A percentile compares a stretch with the other conserved stretches of the same genome.
Evolutionary conservation across 2,329 filamentous ascomycete species (phyloP).

Genomic region (Acrocalymma vagum): DNA sequence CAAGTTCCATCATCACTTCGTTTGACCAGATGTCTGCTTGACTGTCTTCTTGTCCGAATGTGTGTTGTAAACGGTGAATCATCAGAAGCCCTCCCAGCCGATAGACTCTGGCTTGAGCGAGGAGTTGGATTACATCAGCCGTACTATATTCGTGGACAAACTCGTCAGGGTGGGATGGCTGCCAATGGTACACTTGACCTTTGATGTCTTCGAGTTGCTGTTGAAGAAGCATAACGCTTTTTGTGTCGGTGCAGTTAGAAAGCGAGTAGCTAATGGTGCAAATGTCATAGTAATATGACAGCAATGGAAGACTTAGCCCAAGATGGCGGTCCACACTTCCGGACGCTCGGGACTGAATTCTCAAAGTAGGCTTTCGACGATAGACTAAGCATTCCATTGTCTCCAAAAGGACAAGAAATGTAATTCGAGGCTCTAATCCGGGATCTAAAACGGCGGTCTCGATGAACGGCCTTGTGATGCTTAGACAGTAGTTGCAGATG

Average conservation of each 20-base stretch:
- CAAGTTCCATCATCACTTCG: constrained; percentile 13
- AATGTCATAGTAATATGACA: constrained; percentile 12
- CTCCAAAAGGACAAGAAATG: constrained; percentile 12
- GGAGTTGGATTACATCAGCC: constrained; percentile 9
- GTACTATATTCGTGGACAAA: constrained; percentile 5
- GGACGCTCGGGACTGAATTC: constrained; percentile 3
- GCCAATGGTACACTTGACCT: constrained; percentile 4
- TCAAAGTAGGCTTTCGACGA: constrained; percentile 12
- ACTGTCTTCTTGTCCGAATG: constrained; percentile 7
- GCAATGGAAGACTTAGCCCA: constrained; percentile 8
- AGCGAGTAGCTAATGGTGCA: constrained; percentile 12
- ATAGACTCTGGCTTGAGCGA: constrained; percentile 13
- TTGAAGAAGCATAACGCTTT: background rate
- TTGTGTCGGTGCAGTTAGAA: background rate
- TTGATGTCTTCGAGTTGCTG: constrained; percentile 3
- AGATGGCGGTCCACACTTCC: constrained; percentile 10
- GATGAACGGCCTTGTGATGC: constrained; percentile 7
- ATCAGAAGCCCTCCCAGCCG: constrained; percentile 10
- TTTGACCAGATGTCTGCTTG: constrained; percentile 11
- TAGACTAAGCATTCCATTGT: constrained; percentile 15
- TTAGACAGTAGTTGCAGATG: constrained; percentile 17
- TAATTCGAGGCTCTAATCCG: constrained; percentile 3
- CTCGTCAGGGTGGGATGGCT: constrained; percentile 2
- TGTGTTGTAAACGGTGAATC: constrained; percentile 10
- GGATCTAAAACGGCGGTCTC: constrained; percentile 1